These are phyloP conservation scores for Fusarium haematococcum DNA, from an alignment of 2,329 filamentous ascomycete genomes.

Conservation along the genomic window DNA sequence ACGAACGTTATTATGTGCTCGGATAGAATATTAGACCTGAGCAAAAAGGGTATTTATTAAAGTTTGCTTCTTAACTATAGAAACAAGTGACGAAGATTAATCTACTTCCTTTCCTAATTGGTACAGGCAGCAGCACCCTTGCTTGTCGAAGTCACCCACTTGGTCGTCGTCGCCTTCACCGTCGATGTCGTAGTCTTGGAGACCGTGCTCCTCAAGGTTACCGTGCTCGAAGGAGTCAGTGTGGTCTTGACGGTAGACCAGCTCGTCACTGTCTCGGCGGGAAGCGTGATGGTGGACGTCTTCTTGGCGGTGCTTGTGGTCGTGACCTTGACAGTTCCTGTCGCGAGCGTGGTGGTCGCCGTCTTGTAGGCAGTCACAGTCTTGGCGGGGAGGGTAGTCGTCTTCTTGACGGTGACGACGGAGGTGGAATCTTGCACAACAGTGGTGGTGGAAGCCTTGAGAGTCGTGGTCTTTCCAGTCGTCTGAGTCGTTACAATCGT, in stretches of 20 bases:
- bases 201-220: constrained; percentile 25
- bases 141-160: constrained; percentile 28
- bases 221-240: constrained; percentile 34
- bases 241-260: constrained; percentile 43
- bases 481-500: constrained; percentile 30
- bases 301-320: constrained; percentile 26
- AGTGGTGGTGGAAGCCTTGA: constrained; percentile 35
- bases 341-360: constrained; percentile 8
- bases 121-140: constrained; percentile 34
- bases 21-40: background rate
- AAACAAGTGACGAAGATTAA: background rate
- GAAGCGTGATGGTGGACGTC: constrained; percentile 14
- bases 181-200: constrained; percentile 29
- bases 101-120: background rate
- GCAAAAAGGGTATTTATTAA: background rate
- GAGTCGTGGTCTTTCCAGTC: constrained; percentile 36
- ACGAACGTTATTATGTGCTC: background rate
- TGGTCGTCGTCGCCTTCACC: constrained; percentile 24
- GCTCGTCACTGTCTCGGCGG: constrained; percentile 14
- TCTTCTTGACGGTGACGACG: constrained; percentile 28
- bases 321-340: constrained; percentile 27
- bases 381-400: constrained; percentile 30
- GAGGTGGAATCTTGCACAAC: constrained; percentile 25
- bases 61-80: background rate
- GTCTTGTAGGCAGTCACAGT: constrained; percentile 34